Percentiles rank a stretch among this genome's conserved stretches.
phyloP scores from a whole-genome alignment of 1,284 basidiomycete species.

The Gastroboletus turbinatus region DNA sequence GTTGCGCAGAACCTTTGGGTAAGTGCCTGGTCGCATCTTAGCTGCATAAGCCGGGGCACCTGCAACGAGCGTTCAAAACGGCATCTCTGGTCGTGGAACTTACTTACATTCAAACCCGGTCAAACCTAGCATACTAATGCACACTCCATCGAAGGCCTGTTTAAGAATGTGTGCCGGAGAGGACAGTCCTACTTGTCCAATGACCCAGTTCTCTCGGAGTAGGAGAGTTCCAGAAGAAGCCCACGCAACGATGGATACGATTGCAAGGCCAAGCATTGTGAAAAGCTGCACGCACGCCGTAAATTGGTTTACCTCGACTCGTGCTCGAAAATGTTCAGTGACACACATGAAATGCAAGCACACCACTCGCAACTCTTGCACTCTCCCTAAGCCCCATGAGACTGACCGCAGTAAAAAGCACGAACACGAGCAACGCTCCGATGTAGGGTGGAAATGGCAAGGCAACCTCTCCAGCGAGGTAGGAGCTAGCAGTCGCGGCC shows the following conservation, averaged over 20 bases:
- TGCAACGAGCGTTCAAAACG: slow-evolving; percentile 22
- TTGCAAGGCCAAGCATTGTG: slow-evolving; percentile 54
- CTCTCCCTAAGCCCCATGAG: slow-evolving; percentile 63
- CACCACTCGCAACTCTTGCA: slow-evolving; percentile 52
- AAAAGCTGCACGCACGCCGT: slow-evolving; percentile 39
- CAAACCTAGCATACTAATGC: slow-evolving; percentile 65
- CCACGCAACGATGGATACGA: slow-evolving; percentile 54
- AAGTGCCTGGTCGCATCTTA: slow-evolving; percentile 52
- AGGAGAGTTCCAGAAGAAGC: slow-evolving; percentile 45
- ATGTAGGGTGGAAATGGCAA: slow-evolving; percentile 53
- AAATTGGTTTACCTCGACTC: slow-evolving; percentile 2
- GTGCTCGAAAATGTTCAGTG: not conserved
- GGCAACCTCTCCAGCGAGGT: slow-evolving; percentile 60
- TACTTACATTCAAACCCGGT: slow-evolving; percentile 66
- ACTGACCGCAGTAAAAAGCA: slow-evolving; percentile 53
- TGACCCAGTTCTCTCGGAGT: slow-evolving; percentile 56
- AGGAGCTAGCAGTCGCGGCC: slow-evolving; percentile 64
- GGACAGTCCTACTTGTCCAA: slow-evolving; percentile 32
- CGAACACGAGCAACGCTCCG: slow-evolving; percentile 49
- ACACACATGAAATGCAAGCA: slow-evolving; percentile 60
- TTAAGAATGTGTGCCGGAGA: slow-evolving; percentile 36
- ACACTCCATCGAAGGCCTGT: slow-evolving; percentile 62
- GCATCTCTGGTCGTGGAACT: not conserved
- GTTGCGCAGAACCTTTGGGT: slow-evolving; percentile 60
- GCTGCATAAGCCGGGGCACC: slow-evolving; percentile 65